Percentiles rank a stretch among this genome's conserved stretches.
Evolutionary conservation across 2,329 filamentous ascomycete genomes (phyloP).

Genomic region (Grosmannia huntii): DNA sequence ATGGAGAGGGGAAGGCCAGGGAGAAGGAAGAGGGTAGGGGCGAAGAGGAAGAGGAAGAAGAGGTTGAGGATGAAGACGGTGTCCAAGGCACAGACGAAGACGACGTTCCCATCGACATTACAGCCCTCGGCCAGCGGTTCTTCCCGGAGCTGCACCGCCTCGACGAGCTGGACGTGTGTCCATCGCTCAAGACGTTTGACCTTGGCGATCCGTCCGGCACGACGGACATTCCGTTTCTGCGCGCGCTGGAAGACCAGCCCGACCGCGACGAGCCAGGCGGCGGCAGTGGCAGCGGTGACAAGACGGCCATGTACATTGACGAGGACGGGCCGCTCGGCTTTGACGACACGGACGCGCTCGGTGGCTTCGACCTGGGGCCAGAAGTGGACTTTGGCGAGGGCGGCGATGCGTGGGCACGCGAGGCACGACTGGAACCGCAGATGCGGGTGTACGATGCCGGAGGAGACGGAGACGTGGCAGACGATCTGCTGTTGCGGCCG

Average conservation of each 20-base stretch:
- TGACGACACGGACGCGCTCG: slow-evolving; percentile 65
- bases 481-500: slow-evolving; percentile 38
- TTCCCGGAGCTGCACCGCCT: slow-evolving; percentile 69
- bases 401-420: slow-evolving; percentile 87
- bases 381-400: slow-evolving; percentile 89
- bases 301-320: slow-evolving; percentile 73
- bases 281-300: slow-evolving; percentile 42
- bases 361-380: slow-evolving; percentile 54
- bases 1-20: slow-evolving; percentile 32
- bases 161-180: slow-evolving; percentile 84
- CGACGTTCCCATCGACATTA: slow-evolving; percentile 68
- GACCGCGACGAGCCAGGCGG: slow-evolving; percentile 50
- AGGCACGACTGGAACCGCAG: slow-evolving; percentile 77
- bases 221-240: slow-evolving; percentile 83
- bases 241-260: slow-evolving; percentile 76
- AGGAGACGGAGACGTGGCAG: slow-evolving; percentile 28
- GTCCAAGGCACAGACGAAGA: slow-evolving; percentile 26
- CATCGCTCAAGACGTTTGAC: slow-evolving; percentile 87
- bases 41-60: neutral
- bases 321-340: slow-evolving; percentile 77
- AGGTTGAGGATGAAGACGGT: no score
- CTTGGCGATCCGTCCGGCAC: slow-evolving; percentile 75
- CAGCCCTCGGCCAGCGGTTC: slow-evolving; percentile 62
- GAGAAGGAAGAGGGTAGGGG: slow-evolving; percentile 22
- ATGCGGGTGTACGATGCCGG: slow-evolving; percentile 60